These are phyloP conservation scores for Cenchrus americanus DNA, from an alignment of 176 grass and related monocot species.

Conservation along the genomic window DNA sequence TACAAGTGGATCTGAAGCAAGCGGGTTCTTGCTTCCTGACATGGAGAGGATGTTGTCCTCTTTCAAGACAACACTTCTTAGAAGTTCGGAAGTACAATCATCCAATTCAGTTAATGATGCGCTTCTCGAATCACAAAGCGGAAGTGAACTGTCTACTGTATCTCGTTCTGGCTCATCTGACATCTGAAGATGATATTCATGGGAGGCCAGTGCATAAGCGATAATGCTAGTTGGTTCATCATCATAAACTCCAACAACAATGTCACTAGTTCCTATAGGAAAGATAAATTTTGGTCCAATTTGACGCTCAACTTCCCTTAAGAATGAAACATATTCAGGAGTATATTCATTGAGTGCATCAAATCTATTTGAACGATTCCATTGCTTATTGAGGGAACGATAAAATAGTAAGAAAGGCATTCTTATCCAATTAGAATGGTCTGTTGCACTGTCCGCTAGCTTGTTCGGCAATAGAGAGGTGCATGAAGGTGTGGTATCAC, in stretches of 20 bases:
- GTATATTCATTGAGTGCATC: conserved; percentile 59
- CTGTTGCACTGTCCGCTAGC: conserved; percentile 66
- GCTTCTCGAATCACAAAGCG: conserved; percentile 52
- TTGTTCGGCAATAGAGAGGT: conserved; percentile 58
- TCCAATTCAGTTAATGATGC: conserved; percentile 63
- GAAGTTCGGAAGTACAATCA: conserved; percentile 66
- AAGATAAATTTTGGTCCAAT: conserved; percentile 80
- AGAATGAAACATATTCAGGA: conserved; percentile 60
- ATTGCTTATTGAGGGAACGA: conserved; percentile 69
- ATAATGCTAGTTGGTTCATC: conserved; percentile 95
- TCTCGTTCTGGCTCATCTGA: conserved; percentile 70
- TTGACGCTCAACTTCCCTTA: conserved; percentile 59
- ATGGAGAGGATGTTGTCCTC: conserved; percentile 58
- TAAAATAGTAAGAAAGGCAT: conserved; percentile 77
- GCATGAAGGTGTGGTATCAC: conserved; percentile 52
- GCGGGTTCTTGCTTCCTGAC: conserved; percentile 51
- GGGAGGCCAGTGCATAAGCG: conserved; percentile 74
- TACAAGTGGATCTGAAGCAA: conserved; percentile 53
- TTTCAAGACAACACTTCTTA: conserved; percentile 61
- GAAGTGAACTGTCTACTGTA: conserved; percentile 30
- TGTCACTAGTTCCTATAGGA: conserved; percentile 88
- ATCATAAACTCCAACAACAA: conserved; percentile 80
- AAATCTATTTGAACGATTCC: conserved; percentile 61
- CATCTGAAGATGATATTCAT: conserved; percentile 83
- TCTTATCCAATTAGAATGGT: conserved; percentile 63